These are phyloP conservation scores for Diaporthe velutina DNA, from an alignment of 2,329 filamentous ascomycete species.

Conservation along the genomic window DNA sequence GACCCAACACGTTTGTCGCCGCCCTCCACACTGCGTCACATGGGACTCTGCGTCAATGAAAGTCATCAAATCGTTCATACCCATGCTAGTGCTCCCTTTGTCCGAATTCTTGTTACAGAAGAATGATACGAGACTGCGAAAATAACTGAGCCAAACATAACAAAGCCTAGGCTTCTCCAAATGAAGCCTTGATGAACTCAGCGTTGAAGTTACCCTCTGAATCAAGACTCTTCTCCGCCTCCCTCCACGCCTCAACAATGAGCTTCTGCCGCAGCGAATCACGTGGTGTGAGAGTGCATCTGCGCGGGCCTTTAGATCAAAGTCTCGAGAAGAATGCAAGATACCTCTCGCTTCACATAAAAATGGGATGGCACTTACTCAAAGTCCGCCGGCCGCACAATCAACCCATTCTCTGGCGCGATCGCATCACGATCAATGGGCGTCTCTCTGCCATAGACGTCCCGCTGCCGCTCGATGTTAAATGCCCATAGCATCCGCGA, in stretches of 20 bases:
- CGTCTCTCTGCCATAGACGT: background rate
- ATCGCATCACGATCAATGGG: slow-evolving; percentile 2
- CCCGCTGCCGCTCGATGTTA: background rate
- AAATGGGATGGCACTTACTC: too few species aligned
- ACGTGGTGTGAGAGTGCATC: background rate
- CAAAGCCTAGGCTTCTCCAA: too few species aligned
- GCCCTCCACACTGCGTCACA: too few species aligned
- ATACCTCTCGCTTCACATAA: too few species aligned
- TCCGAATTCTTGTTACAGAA: too few species aligned
- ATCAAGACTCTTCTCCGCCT: slow-evolving; percentile 3
- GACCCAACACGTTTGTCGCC: too few species aligned
- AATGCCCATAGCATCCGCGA: slow-evolving; percentile 10
- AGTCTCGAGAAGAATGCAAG: background rate
- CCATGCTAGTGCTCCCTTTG: too few species aligned
- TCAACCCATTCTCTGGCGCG: background rate
- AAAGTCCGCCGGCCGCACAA: background rate
- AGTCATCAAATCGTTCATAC: too few species aligned
- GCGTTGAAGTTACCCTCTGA: background rate
- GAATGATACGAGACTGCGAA: too few species aligned
- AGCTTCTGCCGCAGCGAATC: background rate
- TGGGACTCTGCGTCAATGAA: too few species aligned
- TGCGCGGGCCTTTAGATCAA: too few species aligned
- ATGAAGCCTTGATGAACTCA: background rate
- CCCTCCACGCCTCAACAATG: background rate
- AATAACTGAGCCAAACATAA: too few species aligned